Conservation (phyloP, 1,284 basidiomycete genomes). For the Mycena sp. region DNA sequence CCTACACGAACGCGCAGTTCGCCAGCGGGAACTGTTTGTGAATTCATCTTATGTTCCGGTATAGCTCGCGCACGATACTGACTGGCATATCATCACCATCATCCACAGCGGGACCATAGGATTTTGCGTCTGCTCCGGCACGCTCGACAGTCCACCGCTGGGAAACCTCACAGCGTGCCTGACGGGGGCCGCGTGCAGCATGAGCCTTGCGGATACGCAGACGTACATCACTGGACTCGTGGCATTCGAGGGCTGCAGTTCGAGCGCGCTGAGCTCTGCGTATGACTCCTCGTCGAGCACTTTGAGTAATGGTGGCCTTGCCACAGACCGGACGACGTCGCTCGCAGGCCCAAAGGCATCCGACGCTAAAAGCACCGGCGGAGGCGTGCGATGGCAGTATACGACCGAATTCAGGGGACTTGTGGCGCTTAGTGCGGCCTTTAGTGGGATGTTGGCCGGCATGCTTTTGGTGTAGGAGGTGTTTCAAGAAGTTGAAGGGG, state of each 20-base stretch:
- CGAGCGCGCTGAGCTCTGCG: too few relatives aligned
- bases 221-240: neutral
- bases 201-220: constrained; percentile 5
- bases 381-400: too few relatives aligned
- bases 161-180: constrained; percentile 4
- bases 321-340: too few relatives aligned
- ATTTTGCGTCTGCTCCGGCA: neutral
- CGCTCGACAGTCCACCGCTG: constrained; percentile 5
- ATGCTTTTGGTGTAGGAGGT: too few relatives aligned
- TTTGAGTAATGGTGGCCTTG: too few relatives aligned
- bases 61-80: neutral
- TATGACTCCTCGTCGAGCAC: too few relatives aligned
- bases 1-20: neutral
- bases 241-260: constrained; percentile 6
- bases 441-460: too few relatives aligned
- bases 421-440: too few relatives aligned
- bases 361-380: too few relatives aligned
- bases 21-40: neutral
- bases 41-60: neutral
- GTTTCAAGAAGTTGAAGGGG: too few relatives aligned
- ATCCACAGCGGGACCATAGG: constrained; percentile 2
- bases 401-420: too few relatives aligned
- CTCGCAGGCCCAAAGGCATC: too few relatives aligned
- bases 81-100: neutral
- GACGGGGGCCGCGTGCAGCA: neutral